A percentile compares a stretch with the other conserved stretches of the same genome.
Conservation (phyloP, 352 stramenopile species). For the Phytopythium ostracodes region DNA sequence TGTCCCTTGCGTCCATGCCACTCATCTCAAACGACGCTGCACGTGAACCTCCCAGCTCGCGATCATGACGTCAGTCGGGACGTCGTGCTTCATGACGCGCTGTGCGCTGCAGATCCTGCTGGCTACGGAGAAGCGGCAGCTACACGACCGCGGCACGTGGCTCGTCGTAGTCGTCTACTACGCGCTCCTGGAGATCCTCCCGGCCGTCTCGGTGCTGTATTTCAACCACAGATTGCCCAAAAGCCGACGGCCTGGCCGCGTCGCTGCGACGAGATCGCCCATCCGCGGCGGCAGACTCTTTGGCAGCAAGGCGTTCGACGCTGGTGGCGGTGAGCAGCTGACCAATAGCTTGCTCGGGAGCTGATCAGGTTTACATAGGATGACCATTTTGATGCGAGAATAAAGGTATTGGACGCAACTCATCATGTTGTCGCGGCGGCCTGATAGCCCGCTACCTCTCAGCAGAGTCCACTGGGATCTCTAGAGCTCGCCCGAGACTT, state of each 20-base stretch:
- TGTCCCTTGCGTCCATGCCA: background rate
- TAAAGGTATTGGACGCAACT: background rate
- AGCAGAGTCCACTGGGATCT: background rate
- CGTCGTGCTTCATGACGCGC: conserved; percentile 76
- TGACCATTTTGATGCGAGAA: background rate
- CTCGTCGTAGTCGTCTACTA: conserved; percentile 82
- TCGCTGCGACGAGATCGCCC: conserved; percentile 28
- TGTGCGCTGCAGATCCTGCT: conserved; percentile 69
- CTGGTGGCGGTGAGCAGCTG: conserved; percentile 5
- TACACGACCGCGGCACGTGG: conserved; percentile 76
- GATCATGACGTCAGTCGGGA: conserved; percentile 79
- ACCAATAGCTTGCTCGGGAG: conserved; percentile 32
- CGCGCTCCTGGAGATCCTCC: conserved; percentile 73
- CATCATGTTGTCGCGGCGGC: background rate
- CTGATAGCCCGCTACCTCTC: background rate
- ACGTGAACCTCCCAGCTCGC: conserved; percentile 26
- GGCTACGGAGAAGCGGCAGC: conserved; percentile 62
- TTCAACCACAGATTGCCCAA: conserved; percentile 79
- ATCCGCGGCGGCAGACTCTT: conserved; percentile 44
- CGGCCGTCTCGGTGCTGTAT: conserved; percentile 72
- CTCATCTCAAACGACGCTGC: background rate
- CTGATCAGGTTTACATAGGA: background rate
- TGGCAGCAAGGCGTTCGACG: conserved; percentile 37
- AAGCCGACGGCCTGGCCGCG: conserved; percentile 22
- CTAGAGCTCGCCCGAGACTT: conserved; percentile 59